Conservation (phyloP, 352 stramenopile genomes). For the Globisporangium canariense region DNA sequence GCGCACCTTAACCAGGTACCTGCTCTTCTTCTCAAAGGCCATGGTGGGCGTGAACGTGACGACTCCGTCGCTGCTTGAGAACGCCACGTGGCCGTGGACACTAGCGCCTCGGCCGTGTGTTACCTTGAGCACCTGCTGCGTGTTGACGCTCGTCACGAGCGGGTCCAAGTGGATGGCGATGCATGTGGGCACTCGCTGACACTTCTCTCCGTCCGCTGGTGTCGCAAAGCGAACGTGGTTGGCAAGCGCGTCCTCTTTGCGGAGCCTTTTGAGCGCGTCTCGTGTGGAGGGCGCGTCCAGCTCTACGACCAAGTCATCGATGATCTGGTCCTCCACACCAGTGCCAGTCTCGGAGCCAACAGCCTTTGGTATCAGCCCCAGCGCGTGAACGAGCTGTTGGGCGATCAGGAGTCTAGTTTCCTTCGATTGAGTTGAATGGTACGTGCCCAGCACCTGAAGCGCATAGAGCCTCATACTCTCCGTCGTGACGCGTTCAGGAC, state of each 20-base stretch:
- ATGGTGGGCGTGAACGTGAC: constrained; percentile 33
- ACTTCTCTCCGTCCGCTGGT: constrained; percentile 20
- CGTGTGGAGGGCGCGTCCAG: constrained; percentile 10
- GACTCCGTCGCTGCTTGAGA: constrained; percentile 8
- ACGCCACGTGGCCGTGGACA: constrained; percentile 25
- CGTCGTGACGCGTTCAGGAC: not conserved
- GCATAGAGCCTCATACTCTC: not conserved
- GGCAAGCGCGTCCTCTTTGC: constrained; percentile 9
- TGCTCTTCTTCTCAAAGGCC: constrained; percentile 30
- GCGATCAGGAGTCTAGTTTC: constrained; percentile 5
- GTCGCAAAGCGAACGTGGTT: constrained; percentile 14
- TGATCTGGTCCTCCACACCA: constrained; percentile 5
- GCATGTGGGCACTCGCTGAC: not conserved
- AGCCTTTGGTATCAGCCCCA: constrained; percentile 8
- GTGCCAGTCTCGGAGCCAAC: not conserved
- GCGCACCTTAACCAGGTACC: constrained; percentile 31
- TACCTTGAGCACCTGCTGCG: constrained; percentile 31
- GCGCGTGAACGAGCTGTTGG: constrained; percentile 3
- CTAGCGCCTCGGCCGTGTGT: constrained; percentile 18
- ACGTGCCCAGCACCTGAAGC: constrained; percentile 9
- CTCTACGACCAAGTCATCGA: constrained; percentile 10
- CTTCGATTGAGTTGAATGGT: not conserved
- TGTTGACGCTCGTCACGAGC: constrained; percentile 27
- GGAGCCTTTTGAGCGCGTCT: constrained; percentile 20
- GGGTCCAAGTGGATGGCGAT: constrained; percentile 24